These are phyloP conservation scores for Physaria fendleri DNA, from an alignment of 345 rosid species.

Conservation along the genomic window DNA sequence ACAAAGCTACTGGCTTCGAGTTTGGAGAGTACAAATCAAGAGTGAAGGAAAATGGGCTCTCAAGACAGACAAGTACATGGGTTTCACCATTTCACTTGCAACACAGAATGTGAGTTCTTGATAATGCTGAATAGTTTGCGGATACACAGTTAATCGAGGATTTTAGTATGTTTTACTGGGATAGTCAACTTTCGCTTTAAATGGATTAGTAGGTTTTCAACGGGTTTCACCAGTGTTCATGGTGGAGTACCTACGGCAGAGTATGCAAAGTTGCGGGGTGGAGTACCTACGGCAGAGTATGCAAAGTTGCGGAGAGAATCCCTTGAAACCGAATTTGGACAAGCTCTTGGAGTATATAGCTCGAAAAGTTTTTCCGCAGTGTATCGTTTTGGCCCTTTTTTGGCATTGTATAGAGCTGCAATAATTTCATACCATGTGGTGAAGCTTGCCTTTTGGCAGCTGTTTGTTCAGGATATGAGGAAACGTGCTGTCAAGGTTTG, in stretches of 20 bases:
- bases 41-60: constrained; percentile 17
- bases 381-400: constrained; percentile 71
- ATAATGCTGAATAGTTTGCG: background rate
- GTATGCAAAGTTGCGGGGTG: constrained; percentile 82
- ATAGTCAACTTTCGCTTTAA: background rate
- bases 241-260: constrained; percentile 76
- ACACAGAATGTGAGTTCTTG: constrained; percentile 40
- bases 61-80: constrained; percentile 25
- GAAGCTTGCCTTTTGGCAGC: constrained; percentile 67
- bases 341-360: constrained; percentile 57
- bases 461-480: constrained; percentile 58
- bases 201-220: constrained; percentile 45
- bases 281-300: constrained; percentile 71
- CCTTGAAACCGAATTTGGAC: constrained; percentile 85
- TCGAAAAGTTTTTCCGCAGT: constrained; percentile 53
- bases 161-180: background rate
- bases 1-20: constrained; percentile 8
- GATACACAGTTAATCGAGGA: background rate
- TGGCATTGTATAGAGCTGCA: constrained; percentile 86
- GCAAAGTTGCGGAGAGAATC: constrained; percentile 92
- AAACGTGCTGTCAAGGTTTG: constrained; percentile 67
- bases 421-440: constrained; percentile 71
- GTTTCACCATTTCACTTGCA: constrained; percentile 28
- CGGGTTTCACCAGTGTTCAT: constrained; percentile 62
- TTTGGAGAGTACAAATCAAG: constrained; percentile 12